Evolutionary conservation across 768 basidiomycete genomes (phyloP).

Genomic region (Naganishia antarctica): DNA sequence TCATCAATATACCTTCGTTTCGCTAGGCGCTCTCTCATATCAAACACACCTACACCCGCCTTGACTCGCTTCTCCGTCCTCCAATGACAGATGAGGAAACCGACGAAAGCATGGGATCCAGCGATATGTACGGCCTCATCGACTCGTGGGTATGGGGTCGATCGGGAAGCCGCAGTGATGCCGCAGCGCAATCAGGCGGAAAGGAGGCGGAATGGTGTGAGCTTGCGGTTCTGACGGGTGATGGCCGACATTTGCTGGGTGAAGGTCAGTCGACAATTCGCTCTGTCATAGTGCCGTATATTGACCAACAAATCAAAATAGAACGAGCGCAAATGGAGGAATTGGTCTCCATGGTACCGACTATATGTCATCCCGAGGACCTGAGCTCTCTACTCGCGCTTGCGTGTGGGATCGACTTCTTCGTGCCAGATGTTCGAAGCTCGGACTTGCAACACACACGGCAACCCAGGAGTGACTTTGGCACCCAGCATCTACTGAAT

Average conservation of each 20-base stretch:
- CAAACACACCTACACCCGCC: slow-evolving; percentile 14
- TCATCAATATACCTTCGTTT: not conserved
- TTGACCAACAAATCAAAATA: not conserved
- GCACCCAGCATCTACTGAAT: not conserved
- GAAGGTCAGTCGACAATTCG: not conserved
- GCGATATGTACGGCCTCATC: slow-evolving; percentile 18
- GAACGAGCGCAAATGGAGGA: slow-evolving; percentile 14
- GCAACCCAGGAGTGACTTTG: not conserved
- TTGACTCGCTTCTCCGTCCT: slow-evolving; percentile 12
- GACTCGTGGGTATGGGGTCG: slow-evolving; percentile 18
- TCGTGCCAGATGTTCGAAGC: not conserved
- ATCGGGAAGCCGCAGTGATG: not conserved
- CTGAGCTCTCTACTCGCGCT: slow-evolving; percentile 5
- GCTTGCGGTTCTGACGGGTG: slow-evolving; percentile 20
- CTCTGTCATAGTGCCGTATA: not conserved
- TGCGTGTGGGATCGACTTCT: slow-evolving; percentile 15
- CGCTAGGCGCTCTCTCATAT: slow-evolving; percentile 1
- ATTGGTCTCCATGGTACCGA: slow-evolving; percentile 9
- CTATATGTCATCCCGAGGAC: slow-evolving; percentile 18
- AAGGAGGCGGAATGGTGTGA: slow-evolving; percentile 14
- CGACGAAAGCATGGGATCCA: slow-evolving; percentile 1
- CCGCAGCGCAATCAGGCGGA: not conserved
- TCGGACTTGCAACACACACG: no score
- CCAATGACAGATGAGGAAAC: not conserved
- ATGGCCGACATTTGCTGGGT: slow-evolving; percentile 16